Percentiles rank a stretch among this genome's conserved stretches.
Conservation (phyloP, 2,329 filamentous ascomycete species). For the Fusarium solani-melongenae region DNA sequence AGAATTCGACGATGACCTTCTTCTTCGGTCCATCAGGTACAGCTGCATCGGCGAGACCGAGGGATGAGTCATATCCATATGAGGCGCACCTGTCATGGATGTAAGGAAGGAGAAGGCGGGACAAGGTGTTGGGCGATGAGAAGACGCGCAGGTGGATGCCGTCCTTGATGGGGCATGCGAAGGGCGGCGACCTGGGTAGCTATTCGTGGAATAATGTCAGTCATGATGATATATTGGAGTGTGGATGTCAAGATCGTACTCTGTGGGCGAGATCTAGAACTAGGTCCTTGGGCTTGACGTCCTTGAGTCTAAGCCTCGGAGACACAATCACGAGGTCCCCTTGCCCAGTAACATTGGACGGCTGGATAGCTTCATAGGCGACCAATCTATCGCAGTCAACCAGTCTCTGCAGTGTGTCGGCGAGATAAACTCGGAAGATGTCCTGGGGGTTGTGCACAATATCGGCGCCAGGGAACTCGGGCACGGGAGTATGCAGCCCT, state of each 20-base stretch:
- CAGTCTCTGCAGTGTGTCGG: conserved; percentile 37
- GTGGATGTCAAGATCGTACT: conserved; percentile 12
- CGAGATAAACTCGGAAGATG: conserved; percentile 41
- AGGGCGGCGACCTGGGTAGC: conserved; percentile 37
- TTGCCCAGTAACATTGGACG: conserved; percentile 38
- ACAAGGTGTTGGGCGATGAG: conserved; percentile 37
- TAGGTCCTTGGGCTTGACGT: conserved; percentile 24
- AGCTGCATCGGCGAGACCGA: conserved; percentile 25
- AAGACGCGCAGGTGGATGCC: conserved; percentile 40
- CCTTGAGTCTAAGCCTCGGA: conserved; percentile 35
- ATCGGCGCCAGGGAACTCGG: conserved; percentile 33
- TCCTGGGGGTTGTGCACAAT: conserved; percentile 42
- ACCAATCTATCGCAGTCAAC: conserved; percentile 30
- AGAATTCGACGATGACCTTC: conserved; percentile 75
- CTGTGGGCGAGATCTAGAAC: conserved; percentile 33
- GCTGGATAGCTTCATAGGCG: conserved; percentile 44
- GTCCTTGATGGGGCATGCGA: conserved; percentile 35
- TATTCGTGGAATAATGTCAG: background rate
- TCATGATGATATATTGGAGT: background rate
- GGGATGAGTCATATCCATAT: conserved; percentile 36
- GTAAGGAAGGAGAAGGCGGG: conserved; percentile 34
- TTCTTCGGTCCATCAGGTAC: conserved; percentile 18
- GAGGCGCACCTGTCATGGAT: conserved; percentile 31
- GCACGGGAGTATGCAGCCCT: conserved; percentile 37
- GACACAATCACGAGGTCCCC: conserved; percentile 43